Evolutionary conservation across 768 basidiomycete species (phyloP).

Genomic region (Amanita pallidorosea): DNA sequence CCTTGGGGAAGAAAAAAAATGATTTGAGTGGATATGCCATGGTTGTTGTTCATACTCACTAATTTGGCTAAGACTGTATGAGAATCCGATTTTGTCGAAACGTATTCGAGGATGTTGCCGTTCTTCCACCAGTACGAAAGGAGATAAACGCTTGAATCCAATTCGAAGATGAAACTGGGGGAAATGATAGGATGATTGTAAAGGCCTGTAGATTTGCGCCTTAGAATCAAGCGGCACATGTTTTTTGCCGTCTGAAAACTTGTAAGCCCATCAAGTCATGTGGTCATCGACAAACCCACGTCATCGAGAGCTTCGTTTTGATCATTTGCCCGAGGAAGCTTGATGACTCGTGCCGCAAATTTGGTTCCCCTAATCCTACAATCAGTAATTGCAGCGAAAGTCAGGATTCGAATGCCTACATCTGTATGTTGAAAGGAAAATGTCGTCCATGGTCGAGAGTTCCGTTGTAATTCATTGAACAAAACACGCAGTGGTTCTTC

Average conservation of each 20-base stretch:
- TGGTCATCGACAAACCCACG: not conserved
- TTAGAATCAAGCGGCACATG: not conserved
- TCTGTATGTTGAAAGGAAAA: too few species aligned
- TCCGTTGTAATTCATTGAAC: too few species aligned
- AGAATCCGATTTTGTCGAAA: not conserved
- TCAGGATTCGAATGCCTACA: too few species aligned
- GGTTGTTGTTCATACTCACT: not conserved
- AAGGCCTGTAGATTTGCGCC: not conserved
- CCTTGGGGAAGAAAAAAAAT: not conserved
- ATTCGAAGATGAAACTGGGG: not conserved
- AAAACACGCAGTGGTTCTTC: too few species aligned
- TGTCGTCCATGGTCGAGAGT: too few species aligned
- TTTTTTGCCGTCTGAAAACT: not conserved
- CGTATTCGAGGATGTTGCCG: not conserved
- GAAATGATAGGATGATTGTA: not conserved
- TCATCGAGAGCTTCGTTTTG: too few species aligned
- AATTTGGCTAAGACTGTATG: not conserved
- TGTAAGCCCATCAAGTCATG: not conserved
- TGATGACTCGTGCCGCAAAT: too few species aligned
- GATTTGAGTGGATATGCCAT: not conserved
- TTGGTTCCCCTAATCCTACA: too few species aligned
- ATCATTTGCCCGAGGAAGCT: too few species aligned
- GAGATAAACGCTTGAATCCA: not conserved
- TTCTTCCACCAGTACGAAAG: not conserved
- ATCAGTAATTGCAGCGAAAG: too few species aligned